A percentile compares a stretch with the other conserved stretches of the same genome.
Conservation (phyloP, 371 early-diverging fungal species). For the Mortierella sp. region DNA sequence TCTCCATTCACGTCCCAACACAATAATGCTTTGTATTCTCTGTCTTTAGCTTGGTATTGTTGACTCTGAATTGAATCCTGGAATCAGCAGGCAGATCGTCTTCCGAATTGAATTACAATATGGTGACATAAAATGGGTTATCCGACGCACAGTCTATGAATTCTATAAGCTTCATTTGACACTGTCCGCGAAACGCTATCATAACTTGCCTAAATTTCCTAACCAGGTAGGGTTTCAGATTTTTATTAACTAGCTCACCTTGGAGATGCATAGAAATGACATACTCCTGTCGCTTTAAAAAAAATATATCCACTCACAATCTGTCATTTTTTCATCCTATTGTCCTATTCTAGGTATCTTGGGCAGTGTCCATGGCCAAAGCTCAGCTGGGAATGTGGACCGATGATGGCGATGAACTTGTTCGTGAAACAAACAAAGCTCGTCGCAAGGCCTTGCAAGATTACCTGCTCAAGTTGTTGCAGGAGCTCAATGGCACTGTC, state of each 20-base stretch:
- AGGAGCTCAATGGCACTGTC: constrained; percentile 71
- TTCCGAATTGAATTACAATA: constrained; percentile 84
- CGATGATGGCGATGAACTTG: constrained; percentile 5
- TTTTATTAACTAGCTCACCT: not conserved
- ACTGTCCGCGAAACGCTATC: constrained; percentile 64
- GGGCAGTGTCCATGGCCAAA: constrained; percentile 30
- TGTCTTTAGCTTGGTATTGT: constrained; percentile 63
- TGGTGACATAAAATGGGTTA: constrained; percentile 85
- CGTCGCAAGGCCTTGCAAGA: constrained; percentile 73
- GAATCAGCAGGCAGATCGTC: constrained; percentile 58
- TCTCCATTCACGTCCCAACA: not conserved
- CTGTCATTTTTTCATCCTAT: not conserved
- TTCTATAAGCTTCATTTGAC: constrained; percentile 77
- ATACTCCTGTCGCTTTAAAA: no score
- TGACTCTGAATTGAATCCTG: constrained; percentile 63
- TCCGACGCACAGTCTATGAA: constrained; percentile 78
- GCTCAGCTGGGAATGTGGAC: constrained; percentile 22
- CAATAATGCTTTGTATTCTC: not conserved
- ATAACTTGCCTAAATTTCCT: constrained; percentile 67
- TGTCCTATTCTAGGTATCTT: constrained; percentile 21
- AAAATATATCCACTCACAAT: no score
- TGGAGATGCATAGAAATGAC: not conserved
- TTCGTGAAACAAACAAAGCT: constrained; percentile 60
- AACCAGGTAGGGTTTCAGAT: constrained; percentile 57
- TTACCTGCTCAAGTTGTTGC: constrained; percentile 71